Evolutionary conservation across 805 yeast genomes (phyloP).

Genomic region (Kodamaea kaohsiungensis): DNA sequence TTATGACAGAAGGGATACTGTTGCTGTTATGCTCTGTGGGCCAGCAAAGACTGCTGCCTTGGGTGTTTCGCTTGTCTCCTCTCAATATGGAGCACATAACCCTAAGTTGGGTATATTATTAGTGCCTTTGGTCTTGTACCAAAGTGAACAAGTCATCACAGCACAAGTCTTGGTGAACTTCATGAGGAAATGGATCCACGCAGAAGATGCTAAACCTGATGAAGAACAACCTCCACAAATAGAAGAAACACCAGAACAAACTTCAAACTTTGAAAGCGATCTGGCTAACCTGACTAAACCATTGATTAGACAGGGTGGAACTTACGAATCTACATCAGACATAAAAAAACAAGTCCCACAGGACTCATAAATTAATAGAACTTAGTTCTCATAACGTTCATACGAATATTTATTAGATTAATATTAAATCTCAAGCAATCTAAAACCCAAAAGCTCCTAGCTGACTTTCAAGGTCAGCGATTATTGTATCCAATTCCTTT

Average conservation of each 20-base stretch:
- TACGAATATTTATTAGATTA: neutral
- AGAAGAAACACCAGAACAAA: neutral
- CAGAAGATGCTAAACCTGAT: conserved; percentile 21
- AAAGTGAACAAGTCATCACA: conserved; percentile 81
- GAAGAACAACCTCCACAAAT: conserved; percentile 10
- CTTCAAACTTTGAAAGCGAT: neutral
- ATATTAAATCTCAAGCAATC: neutral
- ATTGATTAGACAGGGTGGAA: neutral
- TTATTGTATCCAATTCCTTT: conserved; percentile 54
- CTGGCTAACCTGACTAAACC: neutral
- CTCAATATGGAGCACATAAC: conserved; percentile 71
- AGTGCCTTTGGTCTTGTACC: conserved; percentile 83
- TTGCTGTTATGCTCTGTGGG: conserved; percentile 81
- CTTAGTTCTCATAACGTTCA: neutral
- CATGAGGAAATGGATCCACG: conserved; percentile 69
- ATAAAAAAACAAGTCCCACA: neutral
- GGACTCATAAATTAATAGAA: neutral
- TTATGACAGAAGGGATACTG: conserved; percentile 69
- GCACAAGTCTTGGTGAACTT: conserved; percentile 71
- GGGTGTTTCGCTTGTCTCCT: conserved; percentile 80
- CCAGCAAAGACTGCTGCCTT: conserved; percentile 93
- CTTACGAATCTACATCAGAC: neutral
- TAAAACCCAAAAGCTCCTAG: conserved; percentile 50
- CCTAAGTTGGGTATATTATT: conserved; percentile 67
- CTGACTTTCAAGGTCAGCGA: conserved; percentile 43